A percentile compares a stretch with the other conserved stretches of the same genome.
phyloP scores from a whole-genome alignment of 345 rosid species.

The Microthlaspi erraticum region DNA sequence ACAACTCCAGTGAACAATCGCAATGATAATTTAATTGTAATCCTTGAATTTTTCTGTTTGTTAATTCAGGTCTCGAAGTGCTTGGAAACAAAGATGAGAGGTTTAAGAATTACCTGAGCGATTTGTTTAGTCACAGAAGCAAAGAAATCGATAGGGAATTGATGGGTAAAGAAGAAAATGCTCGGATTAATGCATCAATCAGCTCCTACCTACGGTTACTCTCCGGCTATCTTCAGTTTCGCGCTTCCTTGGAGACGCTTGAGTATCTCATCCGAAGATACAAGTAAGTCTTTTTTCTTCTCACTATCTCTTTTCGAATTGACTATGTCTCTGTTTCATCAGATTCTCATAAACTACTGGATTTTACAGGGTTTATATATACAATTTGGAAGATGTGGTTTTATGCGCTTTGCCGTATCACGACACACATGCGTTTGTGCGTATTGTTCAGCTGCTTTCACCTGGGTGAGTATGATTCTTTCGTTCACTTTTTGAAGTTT shows the following conservation, averaged over 20 bases:
- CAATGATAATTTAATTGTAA: not conserved
- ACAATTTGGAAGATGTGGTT: constrained; percentile 78
- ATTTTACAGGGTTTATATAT: constrained; percentile 72
- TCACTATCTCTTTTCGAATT: constrained; percentile 1
- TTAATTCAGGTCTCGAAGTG: constrained; percentile 75
- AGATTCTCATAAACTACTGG: constrained; percentile 18
- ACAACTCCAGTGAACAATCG: not conserved
- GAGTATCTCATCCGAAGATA: constrained; percentile 96
- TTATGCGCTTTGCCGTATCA: constrained; percentile 85
- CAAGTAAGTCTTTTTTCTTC: constrained; percentile 55
- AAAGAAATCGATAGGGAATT: constrained; percentile 84
- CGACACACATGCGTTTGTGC: constrained; percentile 86
- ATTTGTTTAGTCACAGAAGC: constrained; percentile 76
- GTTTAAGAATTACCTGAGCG: constrained; percentile 62
- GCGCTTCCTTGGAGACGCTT: constrained; percentile 68
- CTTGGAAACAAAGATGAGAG: constrained; percentile 67
- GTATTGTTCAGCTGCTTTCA: constrained; percentile 74
- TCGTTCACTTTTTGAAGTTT: not conserved
- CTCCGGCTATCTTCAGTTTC: constrained; percentile 70
- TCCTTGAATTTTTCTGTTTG: constrained; percentile 1
- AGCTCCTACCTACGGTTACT: constrained; percentile 67
- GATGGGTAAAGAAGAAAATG: constrained; percentile 63
- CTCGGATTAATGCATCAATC: constrained; percentile 59
- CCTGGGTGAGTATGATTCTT: constrained; percentile 57
- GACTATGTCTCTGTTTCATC: not conserved